phyloP scores from a whole-genome alignment of 495 filamentous ascomycete genomes.

The Neurospora hispaniola region DNA sequence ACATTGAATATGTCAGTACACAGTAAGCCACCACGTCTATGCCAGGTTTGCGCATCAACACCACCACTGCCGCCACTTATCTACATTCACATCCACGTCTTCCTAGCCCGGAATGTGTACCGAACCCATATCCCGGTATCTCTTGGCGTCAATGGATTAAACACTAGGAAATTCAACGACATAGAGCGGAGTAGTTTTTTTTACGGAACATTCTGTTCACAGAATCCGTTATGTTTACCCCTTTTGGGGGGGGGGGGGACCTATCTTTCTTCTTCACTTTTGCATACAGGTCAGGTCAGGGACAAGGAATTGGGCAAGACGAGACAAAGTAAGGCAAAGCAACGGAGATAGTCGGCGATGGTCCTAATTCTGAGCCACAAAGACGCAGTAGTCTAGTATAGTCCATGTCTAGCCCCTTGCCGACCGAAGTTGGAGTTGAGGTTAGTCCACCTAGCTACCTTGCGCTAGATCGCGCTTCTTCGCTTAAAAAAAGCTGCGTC shows the following conservation, averaged over 20 bases:
- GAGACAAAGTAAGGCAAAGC: neutral
- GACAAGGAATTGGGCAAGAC: too few species aligned
- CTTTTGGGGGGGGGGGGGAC: too few species aligned
- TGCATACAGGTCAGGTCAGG: too few species aligned
- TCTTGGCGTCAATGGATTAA: neutral
- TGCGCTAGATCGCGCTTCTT: neutral
- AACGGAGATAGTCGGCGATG: neutral
- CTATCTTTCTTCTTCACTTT: too few species aligned
- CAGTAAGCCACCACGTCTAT: neutral
- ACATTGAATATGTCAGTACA: neutral
- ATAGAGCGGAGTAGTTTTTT: too few species aligned
- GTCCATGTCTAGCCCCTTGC: neutral
- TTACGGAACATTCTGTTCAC: too few species aligned
- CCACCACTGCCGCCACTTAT: neutral
- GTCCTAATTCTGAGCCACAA: neutral
- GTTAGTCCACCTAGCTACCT: neutral
- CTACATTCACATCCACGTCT: neutral
- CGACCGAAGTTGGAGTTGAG: neutral
- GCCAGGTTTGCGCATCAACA: neutral
- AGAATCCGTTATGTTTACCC: too few species aligned
- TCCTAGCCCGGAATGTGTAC: neutral
- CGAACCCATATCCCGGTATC: neutral
- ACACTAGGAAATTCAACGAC: neutral
- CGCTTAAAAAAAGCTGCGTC: neutral
- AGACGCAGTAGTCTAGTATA: neutral